Evolutionary conservation across 768 basidiomycete genomes (phyloP).

Genomic region (Strobilomyces dryophilus): DNA sequence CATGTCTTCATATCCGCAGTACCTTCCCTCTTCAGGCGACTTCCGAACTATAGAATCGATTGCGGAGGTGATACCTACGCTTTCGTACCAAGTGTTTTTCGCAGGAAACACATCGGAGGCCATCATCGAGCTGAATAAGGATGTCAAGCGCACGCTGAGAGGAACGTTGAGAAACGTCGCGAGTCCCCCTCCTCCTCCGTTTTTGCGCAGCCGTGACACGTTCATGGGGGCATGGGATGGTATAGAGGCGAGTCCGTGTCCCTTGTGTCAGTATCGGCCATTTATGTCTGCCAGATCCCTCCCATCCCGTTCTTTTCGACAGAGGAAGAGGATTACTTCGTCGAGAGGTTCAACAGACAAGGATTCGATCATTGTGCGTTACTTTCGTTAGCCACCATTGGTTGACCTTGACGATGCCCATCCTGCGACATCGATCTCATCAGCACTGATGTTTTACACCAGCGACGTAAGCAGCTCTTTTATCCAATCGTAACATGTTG

Average conservation of each 20-base stretch:
- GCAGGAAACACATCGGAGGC: conserved; percentile 45
- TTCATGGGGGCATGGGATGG: conserved; percentile 53
- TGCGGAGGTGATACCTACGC: conserved; percentile 40
- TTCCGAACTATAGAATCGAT: conserved; percentile 46
- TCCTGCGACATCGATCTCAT: neutral
- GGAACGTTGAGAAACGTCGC: conserved; percentile 48
- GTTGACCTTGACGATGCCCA: neutral
- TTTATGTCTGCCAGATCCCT: conserved; percentile 44
- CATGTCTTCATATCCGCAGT: conserved; percentile 29
- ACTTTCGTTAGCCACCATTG: neutral
- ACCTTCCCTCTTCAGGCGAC: conserved; percentile 48
- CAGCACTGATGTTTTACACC: conserved; percentile 67
- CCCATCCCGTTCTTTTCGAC: conserved; percentile 55
- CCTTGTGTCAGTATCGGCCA: neutral
- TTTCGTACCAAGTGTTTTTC: conserved; percentile 66
- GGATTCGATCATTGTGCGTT: conserved; percentile 60
- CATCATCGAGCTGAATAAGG: conserved; percentile 47
- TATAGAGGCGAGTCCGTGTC: conserved; percentile 12
- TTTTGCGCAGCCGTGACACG: conserved; percentile 45
- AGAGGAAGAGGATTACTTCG: conserved; percentile 68
- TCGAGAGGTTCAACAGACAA: conserved; percentile 54
- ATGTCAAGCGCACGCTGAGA: conserved; percentile 55
- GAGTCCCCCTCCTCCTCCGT: conserved; percentile 53
- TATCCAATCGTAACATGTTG: neutral
- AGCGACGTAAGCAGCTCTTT: conserved; percentile 36